Evolutionary conservation across 768 basidiomycete genomes (phyloP), one percentile per base, ranked within the genome.

Genomic region (Clitopilus passeckerianus): DNA sequence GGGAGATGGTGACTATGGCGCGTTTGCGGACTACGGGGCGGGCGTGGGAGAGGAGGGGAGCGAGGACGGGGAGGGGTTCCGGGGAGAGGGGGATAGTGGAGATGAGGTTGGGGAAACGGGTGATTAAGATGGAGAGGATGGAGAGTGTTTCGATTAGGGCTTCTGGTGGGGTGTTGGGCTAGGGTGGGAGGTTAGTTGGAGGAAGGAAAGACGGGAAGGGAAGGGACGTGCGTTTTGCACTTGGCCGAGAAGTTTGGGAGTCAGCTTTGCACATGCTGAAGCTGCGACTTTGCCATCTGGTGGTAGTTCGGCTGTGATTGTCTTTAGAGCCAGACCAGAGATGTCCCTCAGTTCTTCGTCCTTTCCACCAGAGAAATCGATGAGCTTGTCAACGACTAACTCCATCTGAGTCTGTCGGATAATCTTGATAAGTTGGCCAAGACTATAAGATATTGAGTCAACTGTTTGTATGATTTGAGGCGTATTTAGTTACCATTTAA

Each of bases 261-360:
- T 87, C 54, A 98, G 77, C 74, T 90, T 94, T 46, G 86, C 85
- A 66, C 93, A 93, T 34, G 90, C 90, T 43, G 86, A 87, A 1
- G 79, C 78, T 0, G 90, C 89, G 59, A 95, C 86, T 67, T 86
- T 87, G 56, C 90, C 87, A 63, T 91, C 90, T 5, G 85, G 83
- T 8, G 92, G 91, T 54, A 98, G 79, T 72, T 98, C 95, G 16
- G 89, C 83, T 4, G 95, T 94, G 64, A 98, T 95, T 2, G 94
- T 96, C 76, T 98, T 98, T 59, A 99, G 78, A 5, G 94, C 96
- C 58, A 98, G 83, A 46, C 89, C 89, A 8, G 95, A 93, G 57
- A 99, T 95, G 75, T 98, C 95, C 60, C 97, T 80, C 56, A 96
- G 76, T 65, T 97, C 95, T 66, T 98, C 95, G 57, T 98, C 94